Base-by-base conservation (phyloP, 2,329 filamentous ascomycete genomes). In the Aspergillus hiratsukae region DNA sequence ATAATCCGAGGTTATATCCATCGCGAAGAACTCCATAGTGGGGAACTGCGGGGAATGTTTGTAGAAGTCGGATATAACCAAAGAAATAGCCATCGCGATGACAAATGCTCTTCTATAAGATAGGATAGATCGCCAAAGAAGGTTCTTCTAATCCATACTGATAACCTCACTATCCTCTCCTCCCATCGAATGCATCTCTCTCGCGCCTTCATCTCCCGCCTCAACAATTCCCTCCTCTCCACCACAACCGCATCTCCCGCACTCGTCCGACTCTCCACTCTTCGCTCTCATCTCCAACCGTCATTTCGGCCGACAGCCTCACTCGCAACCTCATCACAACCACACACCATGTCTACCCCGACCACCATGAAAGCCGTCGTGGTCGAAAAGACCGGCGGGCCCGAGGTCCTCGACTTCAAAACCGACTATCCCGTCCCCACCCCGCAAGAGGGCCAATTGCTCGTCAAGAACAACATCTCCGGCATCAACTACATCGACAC, bases 401-500 rank as follows among this genome's bases (percentile, higher is more conserved):
- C 82, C 1, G 88, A 91, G 48, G 88, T 90, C 23, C 77, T 93
- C 21, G 78, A 91, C 67, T 85, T 87, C 74, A 87, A 82, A 66
- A 84, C 84, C 19, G 84, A 90, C 67, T 72, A 91, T 3, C 86
- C 88, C 5, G 83, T 96, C 1, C 90, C 91, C 0, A 76, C 80
- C 51, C 83, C 82, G 2, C 78, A 83, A 37, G 83, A 87, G n/a
- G 87, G 85, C 57, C 81, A 96, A 63, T 75, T 96, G 23, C 82
- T 96, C 3, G 83, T 96, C 57, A 88, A 87, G 75, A 96, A 96
- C 74, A 84, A 87, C 61, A 89, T 83, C 70, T 81, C 88, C 50
- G 92, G 91, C 58, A 79, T 96, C 59, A 96, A 96, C 76, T 96
- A 83, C 76, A 95, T 96, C 67, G 92, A 96, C 75, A 96, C 83